Conservation (phyloP, 176 grass and related monocot species). For the Triticum urartu region DNA sequence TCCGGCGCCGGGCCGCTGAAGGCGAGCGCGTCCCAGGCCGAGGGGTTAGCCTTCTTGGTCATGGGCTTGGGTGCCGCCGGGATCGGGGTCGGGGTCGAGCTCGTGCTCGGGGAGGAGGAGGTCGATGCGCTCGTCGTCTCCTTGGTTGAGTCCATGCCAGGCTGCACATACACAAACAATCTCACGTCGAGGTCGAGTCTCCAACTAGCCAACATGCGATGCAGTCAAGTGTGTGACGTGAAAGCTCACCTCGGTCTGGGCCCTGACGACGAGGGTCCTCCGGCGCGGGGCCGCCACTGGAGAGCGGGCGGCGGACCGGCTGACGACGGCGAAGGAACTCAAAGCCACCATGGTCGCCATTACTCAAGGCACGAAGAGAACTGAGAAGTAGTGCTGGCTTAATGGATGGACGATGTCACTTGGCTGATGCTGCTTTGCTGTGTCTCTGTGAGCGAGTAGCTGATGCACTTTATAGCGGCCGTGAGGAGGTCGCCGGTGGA, state of each 20-base stretch:
- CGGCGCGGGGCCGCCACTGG: background rate
- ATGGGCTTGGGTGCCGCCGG: background rate
- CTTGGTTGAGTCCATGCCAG: background rate
- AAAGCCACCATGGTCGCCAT: background rate
- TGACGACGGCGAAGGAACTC: background rate
- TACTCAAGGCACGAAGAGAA: background rate
- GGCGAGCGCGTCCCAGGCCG: slow-evolving; percentile 51
- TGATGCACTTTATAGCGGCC: background rate
- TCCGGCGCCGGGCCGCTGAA: slow-evolving; percentile 66
- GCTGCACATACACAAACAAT: background rate
- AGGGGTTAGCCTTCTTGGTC: slow-evolving; percentile 11
- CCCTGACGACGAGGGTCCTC: background rate
- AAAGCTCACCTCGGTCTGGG: background rate
- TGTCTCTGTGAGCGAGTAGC: background rate
- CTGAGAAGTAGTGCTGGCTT: background rate
- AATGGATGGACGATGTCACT: background rate
- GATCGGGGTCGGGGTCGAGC: background rate
- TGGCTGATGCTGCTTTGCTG: background rate
- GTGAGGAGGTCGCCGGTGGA: background rate
- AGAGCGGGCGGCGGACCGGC: background rate
- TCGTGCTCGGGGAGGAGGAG: background rate
- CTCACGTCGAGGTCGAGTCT: background rate
- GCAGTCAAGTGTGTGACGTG: background rate
- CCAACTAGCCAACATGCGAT: background rate
- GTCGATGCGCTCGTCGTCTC: background rate